Conservation (phyloP, 331 rosid species). For the Rosa hybrid region DNA sequence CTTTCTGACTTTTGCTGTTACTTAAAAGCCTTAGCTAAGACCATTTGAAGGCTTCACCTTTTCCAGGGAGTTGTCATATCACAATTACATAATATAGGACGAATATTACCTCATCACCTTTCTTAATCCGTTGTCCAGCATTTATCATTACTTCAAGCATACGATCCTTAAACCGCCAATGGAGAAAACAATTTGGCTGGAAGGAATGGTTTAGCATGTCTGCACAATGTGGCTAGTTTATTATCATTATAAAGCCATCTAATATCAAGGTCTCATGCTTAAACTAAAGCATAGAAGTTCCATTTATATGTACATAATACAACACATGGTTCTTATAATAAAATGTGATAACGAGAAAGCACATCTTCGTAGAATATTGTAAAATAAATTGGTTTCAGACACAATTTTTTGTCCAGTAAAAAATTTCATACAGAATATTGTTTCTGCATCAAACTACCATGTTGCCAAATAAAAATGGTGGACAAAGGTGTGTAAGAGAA, state of each 20-base stretch:
- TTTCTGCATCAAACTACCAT: background rate
- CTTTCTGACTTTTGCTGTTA: background rate
- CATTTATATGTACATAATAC: background rate
- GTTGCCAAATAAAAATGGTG: background rate
- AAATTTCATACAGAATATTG: background rate
- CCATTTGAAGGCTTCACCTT: background rate
- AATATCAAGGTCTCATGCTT: background rate
- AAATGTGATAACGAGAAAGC: background rate
- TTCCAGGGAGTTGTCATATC: constrained; percentile 13
- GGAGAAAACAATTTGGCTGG: constrained; percentile 92
- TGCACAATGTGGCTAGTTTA: constrained; percentile 32
- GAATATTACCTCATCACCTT: constrained; percentile 82
- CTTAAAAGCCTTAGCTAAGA: background rate
- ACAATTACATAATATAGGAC: constrained; percentile 21
- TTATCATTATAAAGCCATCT: constrained; percentile 11
- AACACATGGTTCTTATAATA: background rate
- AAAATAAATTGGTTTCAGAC: background rate
- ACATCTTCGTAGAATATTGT: background rate
- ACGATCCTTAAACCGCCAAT: constrained; percentile 95
- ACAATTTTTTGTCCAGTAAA: background rate
- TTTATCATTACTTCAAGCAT: constrained; percentile 98
- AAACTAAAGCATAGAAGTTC: background rate
- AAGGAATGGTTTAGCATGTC: constrained; percentile 98
- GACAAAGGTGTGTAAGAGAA: background rate
- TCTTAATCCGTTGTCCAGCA: constrained; percentile 82